Percentiles rank a stretch among this genome's conserved stretches.
Evolutionary conservation across 129 eudicot genomes (phyloP).

Genomic region (Chrysanthemum seticuspe): DNA sequence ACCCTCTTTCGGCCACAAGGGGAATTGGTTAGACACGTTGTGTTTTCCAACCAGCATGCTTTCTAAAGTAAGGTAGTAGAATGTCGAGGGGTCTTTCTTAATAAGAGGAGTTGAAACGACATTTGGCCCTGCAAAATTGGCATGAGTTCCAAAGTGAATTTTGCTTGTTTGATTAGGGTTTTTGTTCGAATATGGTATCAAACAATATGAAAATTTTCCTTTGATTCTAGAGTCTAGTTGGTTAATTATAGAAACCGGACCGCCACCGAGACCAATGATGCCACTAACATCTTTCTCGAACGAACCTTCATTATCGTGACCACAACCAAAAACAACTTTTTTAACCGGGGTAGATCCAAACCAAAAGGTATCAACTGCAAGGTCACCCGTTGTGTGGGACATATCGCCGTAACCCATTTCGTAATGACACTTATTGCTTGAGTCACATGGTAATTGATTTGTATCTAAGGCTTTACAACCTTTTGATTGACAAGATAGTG

Average conservation of each 20-base stretch:
- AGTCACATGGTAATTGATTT: not conserved
- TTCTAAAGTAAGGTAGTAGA: conserved; percentile 47
- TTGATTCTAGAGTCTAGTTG: conserved; percentile 30
- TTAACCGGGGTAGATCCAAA: conserved; percentile 28
- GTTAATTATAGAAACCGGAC: conserved; percentile 43
- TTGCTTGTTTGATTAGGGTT: conserved; percentile 34
- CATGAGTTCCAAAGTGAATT: conserved; percentile 51
- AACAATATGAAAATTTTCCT: conserved; percentile 68
- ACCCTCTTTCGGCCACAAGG: conserved; percentile 10
- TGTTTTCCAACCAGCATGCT: conserved; percentile 38
- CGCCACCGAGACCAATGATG: conserved; percentile 66
- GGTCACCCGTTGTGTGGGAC: conserved; percentile 30
- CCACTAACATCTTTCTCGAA: conserved; percentile 43
- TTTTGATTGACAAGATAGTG: conserved; percentile 35
- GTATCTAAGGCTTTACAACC: conserved; percentile 25
- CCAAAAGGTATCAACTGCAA: conserved; percentile 49
- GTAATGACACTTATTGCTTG: conserved; percentile 32
- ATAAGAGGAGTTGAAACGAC: conserved; percentile 61
- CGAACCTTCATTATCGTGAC: conserved; percentile 38
- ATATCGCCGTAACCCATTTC: conserved; percentile 27
- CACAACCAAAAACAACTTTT: conserved; percentile 61
- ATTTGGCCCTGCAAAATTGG: conserved; percentile 34
- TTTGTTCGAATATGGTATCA: conserved; percentile 20
- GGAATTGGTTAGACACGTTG: not conserved
- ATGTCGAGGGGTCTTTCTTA: conserved; percentile 17